phyloP scores from a whole-genome alignment of 192 early-diverging fungal genomes.

The Backusella morwellensis region DNA sequence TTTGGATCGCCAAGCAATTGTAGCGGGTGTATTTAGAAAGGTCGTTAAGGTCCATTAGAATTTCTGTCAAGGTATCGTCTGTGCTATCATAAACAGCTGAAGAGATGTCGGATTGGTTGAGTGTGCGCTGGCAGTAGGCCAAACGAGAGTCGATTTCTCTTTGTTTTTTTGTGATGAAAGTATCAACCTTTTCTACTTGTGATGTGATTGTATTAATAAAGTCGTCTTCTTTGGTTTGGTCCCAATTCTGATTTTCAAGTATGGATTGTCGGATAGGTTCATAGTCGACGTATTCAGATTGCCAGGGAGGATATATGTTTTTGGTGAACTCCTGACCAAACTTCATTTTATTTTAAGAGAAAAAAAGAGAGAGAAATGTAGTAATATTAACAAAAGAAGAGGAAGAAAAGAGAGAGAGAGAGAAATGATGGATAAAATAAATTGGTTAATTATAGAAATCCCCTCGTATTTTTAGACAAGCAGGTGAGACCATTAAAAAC shows the following conservation, averaged over 20 bases:
- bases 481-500: neutral
- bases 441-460: constrained; percentile 6
- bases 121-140: constrained; percentile 58
- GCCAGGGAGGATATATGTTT: constrained; percentile 72
- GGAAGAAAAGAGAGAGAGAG: constrained; percentile 1
- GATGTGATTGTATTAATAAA: constrained; percentile 81
- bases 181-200: constrained; percentile 81
- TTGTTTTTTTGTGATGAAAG: constrained; percentile 70
- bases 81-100: constrained; percentile 28
- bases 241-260: constrained; percentile 57
- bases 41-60: constrained; percentile 33
- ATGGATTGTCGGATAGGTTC: constrained; percentile 79
- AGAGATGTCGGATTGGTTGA: constrained; percentile 36
- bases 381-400: neutral
- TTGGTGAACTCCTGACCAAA: constrained; percentile 78
- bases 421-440: neutral
- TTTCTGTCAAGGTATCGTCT: constrained; percentile 37
- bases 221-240: constrained; percentile 78
- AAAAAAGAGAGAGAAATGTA: neutral
- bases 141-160: constrained; percentile 74
- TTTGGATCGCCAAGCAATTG: constrained; percentile 86
- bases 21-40: constrained; percentile 35
- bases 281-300: constrained; percentile 81
- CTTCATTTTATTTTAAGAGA: constrained; percentile 58
- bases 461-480: constrained; percentile 3